Evolutionary conservation across 371 early-diverging fungal genomes (phyloP).

Genomic region (Parasitella parasitica): DNA sequence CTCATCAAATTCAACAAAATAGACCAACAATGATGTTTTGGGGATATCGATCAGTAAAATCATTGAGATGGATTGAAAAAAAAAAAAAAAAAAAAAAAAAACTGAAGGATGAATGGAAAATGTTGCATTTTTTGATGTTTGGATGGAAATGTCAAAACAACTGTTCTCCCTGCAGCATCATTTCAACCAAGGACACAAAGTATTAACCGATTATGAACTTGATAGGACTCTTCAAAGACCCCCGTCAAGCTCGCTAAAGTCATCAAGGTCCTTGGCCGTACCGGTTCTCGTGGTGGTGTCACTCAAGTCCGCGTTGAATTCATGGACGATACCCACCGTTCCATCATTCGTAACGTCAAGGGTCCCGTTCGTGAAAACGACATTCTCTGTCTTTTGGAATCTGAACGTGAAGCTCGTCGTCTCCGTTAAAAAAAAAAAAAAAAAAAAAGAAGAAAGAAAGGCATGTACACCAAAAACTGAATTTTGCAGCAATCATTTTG

Average conservation of each 20-base stretch:
- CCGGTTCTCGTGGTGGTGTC: constrained; percentile 98
- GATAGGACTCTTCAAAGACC: constrained; percentile 36
- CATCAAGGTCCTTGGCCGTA: constrained; percentile 96
- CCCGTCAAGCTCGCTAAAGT: constrained; percentile 93
- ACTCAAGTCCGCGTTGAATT: constrained; percentile 99
- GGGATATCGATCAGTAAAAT: background rate
- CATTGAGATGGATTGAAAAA: background rate
- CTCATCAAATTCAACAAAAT: background rate
- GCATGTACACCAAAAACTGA: background rate
- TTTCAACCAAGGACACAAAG: background rate
- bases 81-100: background rate
- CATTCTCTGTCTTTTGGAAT: constrained; percentile 95
- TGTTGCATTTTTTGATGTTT: background rate
- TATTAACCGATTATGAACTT: background rate
- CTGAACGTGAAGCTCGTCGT: constrained; percentile 99
- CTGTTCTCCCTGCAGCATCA: background rate
- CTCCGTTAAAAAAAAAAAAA: constrained; percentile 74
- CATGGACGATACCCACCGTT: constrained; percentile 92
- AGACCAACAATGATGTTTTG: background rate
- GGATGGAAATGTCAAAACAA: background rate
- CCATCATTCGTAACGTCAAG: constrained; percentile 98
- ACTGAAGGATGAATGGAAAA: background rate
- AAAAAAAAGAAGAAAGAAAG: too few species aligned
- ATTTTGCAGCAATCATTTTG: background rate
- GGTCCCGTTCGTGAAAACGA: constrained; percentile 98